Percentiles rank a stretch among this genome's conserved stretches.
These are phyloP conservation scores for Hanseniaspora singularis DNA, from an alignment of 805 yeast species.

Conservation along the genomic window DNA sequence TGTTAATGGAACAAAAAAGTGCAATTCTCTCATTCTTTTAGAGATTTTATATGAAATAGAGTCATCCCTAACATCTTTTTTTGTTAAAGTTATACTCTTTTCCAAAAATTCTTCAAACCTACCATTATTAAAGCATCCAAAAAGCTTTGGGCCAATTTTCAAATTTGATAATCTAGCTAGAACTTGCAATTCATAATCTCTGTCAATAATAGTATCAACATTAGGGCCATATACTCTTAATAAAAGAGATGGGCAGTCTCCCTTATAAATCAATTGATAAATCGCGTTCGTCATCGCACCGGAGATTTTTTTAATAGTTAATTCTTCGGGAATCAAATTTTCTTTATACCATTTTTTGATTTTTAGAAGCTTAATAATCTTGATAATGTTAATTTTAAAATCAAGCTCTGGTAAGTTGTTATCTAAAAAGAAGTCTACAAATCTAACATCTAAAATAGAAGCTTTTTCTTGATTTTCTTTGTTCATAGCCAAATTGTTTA, in stretches of 20 bases:
- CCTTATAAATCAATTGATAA: constrained; percentile 45
- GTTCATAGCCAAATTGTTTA: no score
- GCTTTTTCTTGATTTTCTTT: background rate
- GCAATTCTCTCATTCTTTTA: constrained; percentile 92
- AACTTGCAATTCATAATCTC: constrained; percentile 65
- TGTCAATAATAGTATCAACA: constrained; percentile 72
- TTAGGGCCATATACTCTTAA: constrained; percentile 82
- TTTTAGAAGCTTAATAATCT: constrained; percentile 47
- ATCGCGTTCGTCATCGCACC: constrained; percentile 93
- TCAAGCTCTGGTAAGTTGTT: constrained; percentile 71
- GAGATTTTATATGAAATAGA: constrained; percentile 75
- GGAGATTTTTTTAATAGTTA: constrained; percentile 55
- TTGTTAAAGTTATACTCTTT: constrained; percentile 66
- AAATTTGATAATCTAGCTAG: constrained; percentile 61
- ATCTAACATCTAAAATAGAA: constrained; percentile 31
- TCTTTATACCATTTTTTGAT: constrained; percentile 64
- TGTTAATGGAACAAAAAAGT: constrained; percentile 59
- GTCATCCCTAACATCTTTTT: constrained; percentile 60
- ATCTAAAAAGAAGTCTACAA: constrained; percentile 51
- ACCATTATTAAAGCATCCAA: constrained; percentile 87
- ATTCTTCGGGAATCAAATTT: constrained; percentile 31
- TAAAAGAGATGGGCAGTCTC: constrained; percentile 53
- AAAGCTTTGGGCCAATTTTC: constrained; percentile 75
- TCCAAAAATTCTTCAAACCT: constrained; percentile 86
- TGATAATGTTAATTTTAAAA: constrained; percentile 67